Base-by-base conservation (phyloP, 2,329 filamentous ascomycete species). In the Talaromyces sp. region DNA sequence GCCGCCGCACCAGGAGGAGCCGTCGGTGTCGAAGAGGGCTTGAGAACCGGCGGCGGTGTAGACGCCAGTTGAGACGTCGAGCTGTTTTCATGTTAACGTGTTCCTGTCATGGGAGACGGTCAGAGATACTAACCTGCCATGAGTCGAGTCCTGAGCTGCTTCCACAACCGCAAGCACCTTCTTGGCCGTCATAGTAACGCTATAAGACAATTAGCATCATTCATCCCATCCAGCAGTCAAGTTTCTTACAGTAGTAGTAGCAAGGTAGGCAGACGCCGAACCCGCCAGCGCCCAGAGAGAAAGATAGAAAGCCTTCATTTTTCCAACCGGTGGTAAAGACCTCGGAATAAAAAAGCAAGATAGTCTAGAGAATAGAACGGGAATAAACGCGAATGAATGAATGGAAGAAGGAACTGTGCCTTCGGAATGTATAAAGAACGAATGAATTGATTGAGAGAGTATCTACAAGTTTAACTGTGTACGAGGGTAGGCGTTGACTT, bases 151-250 rank as follows among this genome's bases (percentile, higher is more conserved):
- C 72, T 15, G 69, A 70, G 43, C 54, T 65, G 31, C 65, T 65
- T 4, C 74, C 74, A 36, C 74, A 76, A 27, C 74, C 74, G 62
- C 74, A 76, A 15, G 74, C 74, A 27, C 74, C 74, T 58, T 74
- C 66, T 43, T 69, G 70, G 4, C 70, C 71, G 66, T 76, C 74
- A 62, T 74, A 76, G 66, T 76, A 76, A 11, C 71, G 72, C 74
- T 76, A 47, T 17, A 59, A 15, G 43, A 25, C 5, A 25, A 31
- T 67, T 27, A 62, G 51, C n/a, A 45, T 64, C 1, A 15, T 25
- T 8, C 8, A 1, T 3, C 4, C 19, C 19, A 36, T 19, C 1
- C 11, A 56, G 15, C 0, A 15, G 11, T 25, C n/a, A 15, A 15
- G 2, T 8, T 17, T 38, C 64, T 11, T 43, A 66, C 64, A 34